These are phyloP conservation scores for Scheffersomyces segobiensis DNA, from an alignment of 1,139 yeast genomes.

Conservation along the genomic window DNA sequence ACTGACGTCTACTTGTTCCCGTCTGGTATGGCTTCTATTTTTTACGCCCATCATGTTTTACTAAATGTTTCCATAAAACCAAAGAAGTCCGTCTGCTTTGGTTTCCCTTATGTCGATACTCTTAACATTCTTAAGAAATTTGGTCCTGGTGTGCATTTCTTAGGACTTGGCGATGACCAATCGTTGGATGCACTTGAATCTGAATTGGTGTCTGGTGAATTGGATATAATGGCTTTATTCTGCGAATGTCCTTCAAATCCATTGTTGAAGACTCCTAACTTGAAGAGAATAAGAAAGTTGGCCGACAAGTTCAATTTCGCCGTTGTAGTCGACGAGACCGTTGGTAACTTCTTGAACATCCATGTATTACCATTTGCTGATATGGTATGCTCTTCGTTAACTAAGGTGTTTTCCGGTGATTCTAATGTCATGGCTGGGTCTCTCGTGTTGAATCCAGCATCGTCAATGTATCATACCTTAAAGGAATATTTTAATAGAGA, in stretches of 20 bases:
- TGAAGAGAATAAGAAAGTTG: slow-evolving; percentile 59
- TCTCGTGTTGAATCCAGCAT: slow-evolving; percentile 69
- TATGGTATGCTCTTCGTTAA: slow-evolving; percentile 80
- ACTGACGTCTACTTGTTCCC: slow-evolving; percentile 83
- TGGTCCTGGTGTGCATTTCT: slow-evolving; percentile 85
- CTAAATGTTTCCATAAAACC: slow-evolving; percentile 36
- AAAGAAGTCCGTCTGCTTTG: slow-evolving; percentile 83
- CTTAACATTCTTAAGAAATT: slow-evolving; percentile 80
- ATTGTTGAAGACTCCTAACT: slow-evolving; percentile 77
- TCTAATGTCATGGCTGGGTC: slow-evolving; percentile 96
- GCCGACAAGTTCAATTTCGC: slow-evolving; percentile 72
- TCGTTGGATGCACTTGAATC: slow-evolving; percentile 68
- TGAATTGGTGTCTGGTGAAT: slow-evolving; percentile 60
- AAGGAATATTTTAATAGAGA: slow-evolving; percentile 52
- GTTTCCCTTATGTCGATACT: slow-evolving; percentile 95
- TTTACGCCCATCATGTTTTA: slow-evolving; percentile 73
- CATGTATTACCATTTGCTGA: slow-evolving; percentile 83
- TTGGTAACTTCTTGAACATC: slow-evolving; percentile 84
- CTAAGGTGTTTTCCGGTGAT: slow-evolving; percentile 93
- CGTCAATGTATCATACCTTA: slow-evolving; percentile 53
- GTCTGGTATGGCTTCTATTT: slow-evolving; percentile 91
- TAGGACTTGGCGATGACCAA: slow-evolving; percentile 78
- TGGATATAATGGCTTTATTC: slow-evolving; percentile 66
- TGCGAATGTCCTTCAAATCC: slow-evolving; percentile 97
- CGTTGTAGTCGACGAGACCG: slow-evolving; percentile 89